Conservation (phyloP, 306 rosid genomes). For the Fragaria iinumae region DNA sequence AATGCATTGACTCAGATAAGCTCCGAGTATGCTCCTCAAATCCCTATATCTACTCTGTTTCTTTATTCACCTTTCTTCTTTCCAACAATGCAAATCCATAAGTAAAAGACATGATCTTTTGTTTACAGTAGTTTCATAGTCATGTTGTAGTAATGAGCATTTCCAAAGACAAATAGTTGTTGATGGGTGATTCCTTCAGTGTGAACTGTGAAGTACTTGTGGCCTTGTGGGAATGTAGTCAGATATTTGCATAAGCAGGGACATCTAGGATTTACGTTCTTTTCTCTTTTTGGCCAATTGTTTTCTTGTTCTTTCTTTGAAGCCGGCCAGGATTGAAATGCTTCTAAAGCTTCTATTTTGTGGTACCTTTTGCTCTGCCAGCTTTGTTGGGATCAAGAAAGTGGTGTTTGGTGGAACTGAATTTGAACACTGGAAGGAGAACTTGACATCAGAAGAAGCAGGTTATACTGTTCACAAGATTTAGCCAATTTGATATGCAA, state of each 20-base stretch:
- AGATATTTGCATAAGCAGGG: not conserved
- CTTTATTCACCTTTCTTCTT: not conserved
- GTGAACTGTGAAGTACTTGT: not conserved
- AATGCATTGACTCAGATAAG: constrained; percentile 90
- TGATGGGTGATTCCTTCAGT: not conserved
- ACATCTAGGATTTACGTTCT: not conserved
- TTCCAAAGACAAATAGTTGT: not conserved
- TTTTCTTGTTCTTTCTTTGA: not conserved
- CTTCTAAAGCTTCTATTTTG: not conserved
- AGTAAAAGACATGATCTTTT: not conserved
- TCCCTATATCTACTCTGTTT: not conserved
- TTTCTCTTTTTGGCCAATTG: not conserved
- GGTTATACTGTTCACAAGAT: constrained; percentile 72
- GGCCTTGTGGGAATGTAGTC: not conserved
- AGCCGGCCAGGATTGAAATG: not conserved
- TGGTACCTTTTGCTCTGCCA: constrained; percentile 23
- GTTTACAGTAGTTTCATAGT: not conserved
- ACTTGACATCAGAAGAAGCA: constrained; percentile 66
- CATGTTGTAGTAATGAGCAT: not conserved
- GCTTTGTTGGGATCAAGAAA: constrained; percentile 83
- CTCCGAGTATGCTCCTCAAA: constrained; percentile 64
- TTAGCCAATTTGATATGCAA: constrained; percentile 32
- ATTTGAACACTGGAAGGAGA: constrained; percentile 89
- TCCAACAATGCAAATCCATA: not conserved
- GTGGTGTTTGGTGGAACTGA: constrained; percentile 74